Conservation (phyloP, 176 grass and related monocot genomes). For the Luzula sylvatica region DNA sequence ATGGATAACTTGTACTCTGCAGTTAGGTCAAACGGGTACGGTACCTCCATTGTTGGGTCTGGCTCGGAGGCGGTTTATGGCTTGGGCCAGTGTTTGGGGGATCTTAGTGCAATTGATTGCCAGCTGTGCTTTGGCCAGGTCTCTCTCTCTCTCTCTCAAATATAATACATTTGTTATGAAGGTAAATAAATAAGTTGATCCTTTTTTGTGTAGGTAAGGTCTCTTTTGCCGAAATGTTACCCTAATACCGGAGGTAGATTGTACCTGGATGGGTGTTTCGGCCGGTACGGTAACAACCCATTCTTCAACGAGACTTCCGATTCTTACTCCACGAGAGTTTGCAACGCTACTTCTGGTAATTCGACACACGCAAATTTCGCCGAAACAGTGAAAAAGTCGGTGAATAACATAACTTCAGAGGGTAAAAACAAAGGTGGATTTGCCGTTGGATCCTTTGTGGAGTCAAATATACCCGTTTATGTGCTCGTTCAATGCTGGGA, state of each 20-base stretch:
- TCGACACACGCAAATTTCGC: constrained; percentile 25
- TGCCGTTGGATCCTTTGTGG: constrained; percentile 28
- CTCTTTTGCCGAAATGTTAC: constrained; percentile 75
- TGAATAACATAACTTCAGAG: constrained; percentile 34
- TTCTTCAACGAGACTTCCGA: constrained; percentile 42
- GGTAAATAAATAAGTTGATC: too few relatives aligned
- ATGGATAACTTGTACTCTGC: constrained; percentile 65
- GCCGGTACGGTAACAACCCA: constrained; percentile 64
- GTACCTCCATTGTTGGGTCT: constrained; percentile 31
- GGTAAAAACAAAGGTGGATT: constrained; percentile 24
- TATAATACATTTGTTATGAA: too few relatives aligned
- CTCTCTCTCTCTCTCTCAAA: constrained; percentile 26
- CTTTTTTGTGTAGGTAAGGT: constrained; percentile 30
- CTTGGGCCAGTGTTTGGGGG: constrained; percentile 55
- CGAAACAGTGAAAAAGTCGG: constrained; percentile 23
- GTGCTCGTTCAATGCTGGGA: constrained; percentile 73
- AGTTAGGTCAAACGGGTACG: constrained; percentile 51
- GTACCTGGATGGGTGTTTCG: constrained; percentile 74
- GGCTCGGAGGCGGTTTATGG: constrained; percentile 49
- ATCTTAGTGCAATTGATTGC: constrained; percentile 59
- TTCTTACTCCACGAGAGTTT: constrained; percentile 16
- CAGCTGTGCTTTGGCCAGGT: constrained; percentile 76
- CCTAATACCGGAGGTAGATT: constrained; percentile 40
- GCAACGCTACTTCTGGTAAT: constrained; percentile 9
- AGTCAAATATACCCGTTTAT: constrained; percentile 30